These are phyloP conservation scores for Metschnikowia orientalis DNA, from an alignment of 805 yeast genomes.

Conservation along the genomic window DNA sequence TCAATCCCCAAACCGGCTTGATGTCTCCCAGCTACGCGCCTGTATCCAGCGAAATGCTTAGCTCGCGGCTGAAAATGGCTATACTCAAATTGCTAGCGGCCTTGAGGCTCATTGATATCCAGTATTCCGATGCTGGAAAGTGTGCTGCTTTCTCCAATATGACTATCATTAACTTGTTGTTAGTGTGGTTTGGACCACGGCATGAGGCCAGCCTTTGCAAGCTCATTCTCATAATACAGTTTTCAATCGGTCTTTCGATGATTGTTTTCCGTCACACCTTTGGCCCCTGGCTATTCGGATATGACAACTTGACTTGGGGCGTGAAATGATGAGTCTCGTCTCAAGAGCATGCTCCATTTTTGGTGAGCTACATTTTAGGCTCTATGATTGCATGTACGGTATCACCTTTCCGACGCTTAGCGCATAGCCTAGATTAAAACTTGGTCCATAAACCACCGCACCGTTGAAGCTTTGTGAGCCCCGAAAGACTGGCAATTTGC, in stretches of 20 bases:
- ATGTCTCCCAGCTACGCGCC: conserved; percentile 59
- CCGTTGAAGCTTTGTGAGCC: too few species aligned
- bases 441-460: too few species aligned
- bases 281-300: conserved; percentile 84
- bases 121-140: conserved; percentile 19
- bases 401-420: too few species aligned
- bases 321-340: conserved; percentile 27
- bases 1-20: conserved; percentile 61
- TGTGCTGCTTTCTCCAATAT: conserved; percentile 62
- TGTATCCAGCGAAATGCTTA: conserved; percentile 19
- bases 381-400: too few species aligned
- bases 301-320: conserved; percentile 63
- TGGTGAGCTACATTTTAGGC: too few species aligned
- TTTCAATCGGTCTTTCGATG: conserved; percentile 60
- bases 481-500: too few species aligned
- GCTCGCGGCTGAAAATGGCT: conserved; percentile 21
- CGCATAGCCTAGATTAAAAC: too few species aligned
- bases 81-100: conserved; percentile 45
- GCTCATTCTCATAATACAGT: conserved; percentile 57
- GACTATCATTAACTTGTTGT: conserved; percentile 77
- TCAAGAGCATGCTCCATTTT: too few species aligned
- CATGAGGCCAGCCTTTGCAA: conserved; percentile 75
- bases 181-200: conserved; percentile 88
- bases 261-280: conserved; percentile 72
- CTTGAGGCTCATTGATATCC: conserved; percentile 44